phyloP scores from a whole-genome alignment of 768 basidiomycete species.

The Lenzites betulinus region DNA sequence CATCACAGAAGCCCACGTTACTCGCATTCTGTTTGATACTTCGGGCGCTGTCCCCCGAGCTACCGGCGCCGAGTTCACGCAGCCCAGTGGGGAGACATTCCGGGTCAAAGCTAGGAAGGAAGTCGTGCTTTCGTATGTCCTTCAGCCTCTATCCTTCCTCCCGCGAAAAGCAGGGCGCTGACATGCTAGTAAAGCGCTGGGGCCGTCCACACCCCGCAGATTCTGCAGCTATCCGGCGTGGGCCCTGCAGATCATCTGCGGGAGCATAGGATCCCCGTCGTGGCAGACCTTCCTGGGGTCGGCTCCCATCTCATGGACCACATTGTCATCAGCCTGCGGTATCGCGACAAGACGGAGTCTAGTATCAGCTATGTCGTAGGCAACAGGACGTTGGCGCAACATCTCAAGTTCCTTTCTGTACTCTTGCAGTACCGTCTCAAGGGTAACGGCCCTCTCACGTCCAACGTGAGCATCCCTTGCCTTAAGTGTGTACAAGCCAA shows the following conservation, averaged over 20 bases:
- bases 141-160: not conserved
- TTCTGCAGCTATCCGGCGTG: slow-evolving; percentile 75
- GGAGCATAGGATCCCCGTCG: slow-evolving; percentile 52
- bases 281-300: slow-evolving; percentile 70
- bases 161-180: not conserved
- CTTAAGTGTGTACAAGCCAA: too few relatives aligned
- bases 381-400: slow-evolving; percentile 4
- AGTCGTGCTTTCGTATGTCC: slow-evolving; percentile 59
- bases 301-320: slow-evolving; percentile 78
- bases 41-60: slow-evolving; percentile 43
- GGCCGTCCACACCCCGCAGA: slow-evolving; percentile 59
- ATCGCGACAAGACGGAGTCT: slow-evolving; percentile 51
- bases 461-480: slow-evolving; percentile 43
- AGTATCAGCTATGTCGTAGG: slow-evolving; percentile 42
- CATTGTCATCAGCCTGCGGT: slow-evolving; percentile 50
- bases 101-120: slow-evolving; percentile 55
- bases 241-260: slow-evolving; percentile 64
- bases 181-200: slow-evolving; percentile 46
- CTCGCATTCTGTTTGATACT: slow-evolving; percentile 56
- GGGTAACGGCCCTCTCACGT: slow-evolving; percentile 51
- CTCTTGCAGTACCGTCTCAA: slow-evolving; percentile 45
- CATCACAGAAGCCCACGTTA: slow-evolving; percentile 55
- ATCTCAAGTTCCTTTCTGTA: slow-evolving; percentile 26
- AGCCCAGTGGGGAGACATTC: slow-evolving; percentile 42
- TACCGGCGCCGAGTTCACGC: slow-evolving; percentile 62